Percentiles rank a stretch among this genome's conserved stretches.
Evolutionary conservation across 1,284 basidiomycete species (phyloP).

Genomic region (Ceratobasidium sp.): DNA sequence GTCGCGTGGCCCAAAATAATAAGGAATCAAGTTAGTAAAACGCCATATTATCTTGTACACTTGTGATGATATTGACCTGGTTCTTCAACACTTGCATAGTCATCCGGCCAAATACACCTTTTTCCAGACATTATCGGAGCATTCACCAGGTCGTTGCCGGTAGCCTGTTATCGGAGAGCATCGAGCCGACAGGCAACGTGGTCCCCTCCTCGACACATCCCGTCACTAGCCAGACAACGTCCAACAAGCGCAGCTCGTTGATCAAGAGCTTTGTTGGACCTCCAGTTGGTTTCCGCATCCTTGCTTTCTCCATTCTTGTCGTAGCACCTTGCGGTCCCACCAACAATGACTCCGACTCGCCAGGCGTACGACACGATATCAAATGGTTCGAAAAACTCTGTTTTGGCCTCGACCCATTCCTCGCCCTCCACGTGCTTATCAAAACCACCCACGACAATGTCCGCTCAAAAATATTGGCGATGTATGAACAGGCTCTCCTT

Average conservation of each 20-base stretch:
- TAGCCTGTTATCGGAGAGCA: no score
- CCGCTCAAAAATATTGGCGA: background rate
- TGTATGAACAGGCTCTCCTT: background rate
- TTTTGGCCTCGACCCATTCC: background rate
- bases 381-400: conserved; percentile 1
- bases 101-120: no score
- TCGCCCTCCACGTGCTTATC: background rate
- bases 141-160: no score
- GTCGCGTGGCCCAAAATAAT: no score
- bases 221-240: background rate
- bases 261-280: background rate
- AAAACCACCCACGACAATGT: background rate
- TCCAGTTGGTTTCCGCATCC: background rate
- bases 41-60: no score
- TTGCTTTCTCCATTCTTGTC: conserved; percentile 2
- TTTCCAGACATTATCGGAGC: no score
- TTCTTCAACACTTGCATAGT: no score
- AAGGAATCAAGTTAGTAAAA: no score
- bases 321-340: no score
- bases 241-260: background rate
- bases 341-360: no score
- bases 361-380: conserved; percentile 16
- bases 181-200: no score
- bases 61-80: no score
- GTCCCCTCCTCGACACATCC: background rate